Base-by-base conservation (phyloP, 257 asterid genomes). In the Nicotiana tomentosiformis region DNA sequence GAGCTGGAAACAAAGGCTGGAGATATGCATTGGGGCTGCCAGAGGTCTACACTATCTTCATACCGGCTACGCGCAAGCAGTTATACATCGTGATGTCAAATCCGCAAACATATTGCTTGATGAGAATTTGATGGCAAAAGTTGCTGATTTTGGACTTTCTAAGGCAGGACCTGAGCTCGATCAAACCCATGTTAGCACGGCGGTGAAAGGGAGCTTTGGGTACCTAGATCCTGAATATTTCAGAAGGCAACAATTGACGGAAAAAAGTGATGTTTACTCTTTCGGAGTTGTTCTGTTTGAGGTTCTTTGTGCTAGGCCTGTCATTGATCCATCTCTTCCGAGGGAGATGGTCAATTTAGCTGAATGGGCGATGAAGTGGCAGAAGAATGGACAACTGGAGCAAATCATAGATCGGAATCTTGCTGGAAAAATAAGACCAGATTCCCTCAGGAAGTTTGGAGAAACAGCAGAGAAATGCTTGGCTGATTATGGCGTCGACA, bases 321-420 rank as follows among this genome's bases (percentile, higher is more conserved):
- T 89, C 78, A 87, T 91, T 0, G 91, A 91, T 55, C 93, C 92
- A 0, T 80, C 93, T 9, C 92, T 91, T 46, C 89, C 92, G 0
- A 56, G 91, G 66, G 95, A 91, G 57, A 89, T 81, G 91, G 92
- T 90, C 3, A 91, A 91, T 82, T 61, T 91, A 53, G 95, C 93
- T 0, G 93, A 91, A 77, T 91, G 93, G 95, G 95, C 93, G 1
- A 87, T 91, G 91, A 85, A 83, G 81, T 91, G 95, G 90, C 95
- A 91, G 86, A 90, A 86, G 87, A 90, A 90, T 86, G 93, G 95
- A 7, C 87, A 88, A 86, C 70, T 91, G 1, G 92, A 91, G 61
- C 91, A 83, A 20, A 91, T 90, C 85, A 86, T 91, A 2, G 93
- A 91, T 56, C 83, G 76, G 3, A 70, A 64, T 35, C 93, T 91